Conservation (phyloP, 2,329 filamentous ascomycete genomes). For the Peltaster fructicola region DNA sequence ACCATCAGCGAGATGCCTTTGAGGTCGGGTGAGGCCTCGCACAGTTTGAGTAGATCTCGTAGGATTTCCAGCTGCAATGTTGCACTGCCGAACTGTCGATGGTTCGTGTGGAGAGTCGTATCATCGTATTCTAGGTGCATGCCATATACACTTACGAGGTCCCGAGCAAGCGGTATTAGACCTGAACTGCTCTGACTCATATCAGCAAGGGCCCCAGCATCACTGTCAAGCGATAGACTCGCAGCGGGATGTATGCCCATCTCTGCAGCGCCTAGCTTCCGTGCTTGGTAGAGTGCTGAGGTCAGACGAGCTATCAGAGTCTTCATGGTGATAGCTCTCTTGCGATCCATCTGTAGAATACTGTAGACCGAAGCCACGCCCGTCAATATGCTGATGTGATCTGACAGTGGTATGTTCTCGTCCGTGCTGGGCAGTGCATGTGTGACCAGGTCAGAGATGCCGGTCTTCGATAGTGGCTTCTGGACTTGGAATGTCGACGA, state of each 20-base stretch:
- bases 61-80: conserved; percentile 74
- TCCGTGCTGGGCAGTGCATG: conserved; percentile 10
- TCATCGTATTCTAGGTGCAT: too few relatives aligned
- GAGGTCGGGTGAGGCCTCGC: conserved; percentile 84
- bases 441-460: conserved; percentile 9
- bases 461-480: conserved; percentile 2
- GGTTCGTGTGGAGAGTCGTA: too few relatives aligned
- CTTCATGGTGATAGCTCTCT: conserved; percentile 77
- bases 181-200: too few relatives aligned
- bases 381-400: conserved; percentile 52
- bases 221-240: conserved; percentile 55
- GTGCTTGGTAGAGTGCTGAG: conserved; percentile 70
- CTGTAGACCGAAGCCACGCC: conserved; percentile 80
- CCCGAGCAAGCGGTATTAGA: too few relatives aligned
- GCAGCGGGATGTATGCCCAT: conserved; percentile 89
- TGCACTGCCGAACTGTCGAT: conserved; percentile 56
- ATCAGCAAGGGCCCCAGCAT: too few relatives aligned
- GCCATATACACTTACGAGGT: too few relatives aligned
- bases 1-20: conserved; percentile 78
- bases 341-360: conserved; percentile 61
- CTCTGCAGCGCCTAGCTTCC: conserved; percentile 86
- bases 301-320: conserved; percentile 73
- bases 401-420: conserved; percentile 19
- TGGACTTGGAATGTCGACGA: conserved; percentile 1
- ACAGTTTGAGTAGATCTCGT: conserved; percentile 79